phyloP scores from a whole-genome alignment of 2,329 filamentous ascomycete genomes.

The Aspergillus sp. region DNA sequence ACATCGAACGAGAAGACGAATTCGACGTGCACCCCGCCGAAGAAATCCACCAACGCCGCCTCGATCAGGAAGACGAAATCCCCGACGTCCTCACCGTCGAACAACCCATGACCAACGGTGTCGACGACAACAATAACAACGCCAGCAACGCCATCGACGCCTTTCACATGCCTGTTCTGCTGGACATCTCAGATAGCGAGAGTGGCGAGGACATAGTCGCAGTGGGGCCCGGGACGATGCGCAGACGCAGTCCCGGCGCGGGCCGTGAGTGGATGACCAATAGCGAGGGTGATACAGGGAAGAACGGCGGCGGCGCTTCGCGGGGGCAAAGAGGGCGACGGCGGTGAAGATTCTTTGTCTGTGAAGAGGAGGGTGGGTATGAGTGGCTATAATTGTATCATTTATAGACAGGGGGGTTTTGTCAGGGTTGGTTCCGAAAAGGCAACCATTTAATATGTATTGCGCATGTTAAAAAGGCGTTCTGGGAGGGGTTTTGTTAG shows the following conservation, averaged over 20 bases:
- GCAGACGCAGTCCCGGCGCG: constrained; percentile 74
- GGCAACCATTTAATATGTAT: too few species aligned
- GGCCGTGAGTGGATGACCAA: constrained; percentile 55
- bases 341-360: too few species aligned
- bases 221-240: constrained; percentile 70
- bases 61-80: constrained; percentile 88
- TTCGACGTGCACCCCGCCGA: constrained; percentile 96
- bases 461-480: too few species aligned
- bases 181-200: constrained; percentile 87
- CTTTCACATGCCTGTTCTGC: constrained; percentile 91
- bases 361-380: too few species aligned
- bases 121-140: constrained; percentile 48
- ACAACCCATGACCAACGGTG: constrained; percentile 54
- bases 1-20: constrained; percentile 90
- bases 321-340: too few species aligned
- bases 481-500: too few species aligned
- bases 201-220: constrained; percentile 80
- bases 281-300: neutral
- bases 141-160: constrained; percentile 40
- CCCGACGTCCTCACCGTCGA: constrained; percentile 82
- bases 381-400: too few species aligned
- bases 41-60: constrained; percentile 81
- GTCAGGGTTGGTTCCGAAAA: too few species aligned
- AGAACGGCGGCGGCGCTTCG: neutral
- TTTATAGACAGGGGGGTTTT: too few species aligned